Conservation (phyloP, 768 basidiomycete species). For the Lentinula guzmanii region DNA sequence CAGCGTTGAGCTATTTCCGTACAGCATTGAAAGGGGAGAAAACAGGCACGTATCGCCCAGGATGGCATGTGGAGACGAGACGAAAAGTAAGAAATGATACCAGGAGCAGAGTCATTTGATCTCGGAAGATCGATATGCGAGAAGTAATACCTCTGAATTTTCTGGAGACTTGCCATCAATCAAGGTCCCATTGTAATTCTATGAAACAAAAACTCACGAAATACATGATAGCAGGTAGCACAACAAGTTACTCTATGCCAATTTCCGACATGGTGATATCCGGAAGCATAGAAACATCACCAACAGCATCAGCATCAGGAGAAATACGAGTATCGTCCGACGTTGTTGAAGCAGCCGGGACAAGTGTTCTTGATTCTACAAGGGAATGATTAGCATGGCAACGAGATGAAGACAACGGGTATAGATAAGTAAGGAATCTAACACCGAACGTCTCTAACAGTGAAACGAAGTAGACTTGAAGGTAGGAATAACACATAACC, state of each 20-base stretch:
- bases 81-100: not conserved
- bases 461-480: too few relatives aligned
- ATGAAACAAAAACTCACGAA: not conserved
- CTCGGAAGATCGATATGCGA: not conserved
- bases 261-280: slow-evolving; percentile 1
- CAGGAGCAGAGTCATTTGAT: not conserved
- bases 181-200: too few relatives aligned
- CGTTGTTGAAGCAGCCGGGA: not conserved
- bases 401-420: not conserved
- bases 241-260: not conserved
- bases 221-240: too few relatives aligned
- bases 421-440: too few relatives aligned
- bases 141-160: too few relatives aligned
- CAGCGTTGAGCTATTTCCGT: too few relatives aligned
- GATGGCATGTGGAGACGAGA: not conserved
- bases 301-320: not conserved
- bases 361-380: not conserved
- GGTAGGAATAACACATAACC: too few relatives aligned
- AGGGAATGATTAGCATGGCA: not conserved
- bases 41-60: not conserved
- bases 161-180: too few relatives aligned
- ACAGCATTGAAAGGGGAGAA: not conserved
- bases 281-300: not conserved
- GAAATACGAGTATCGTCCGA: not conserved
- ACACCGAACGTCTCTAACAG: too few relatives aligned